A percentile compares a stretch with the other conserved stretches of the same genome.
Conservation (phyloP, 768 basidiomycete genomes). For the Termitomyces sp. region DNA sequence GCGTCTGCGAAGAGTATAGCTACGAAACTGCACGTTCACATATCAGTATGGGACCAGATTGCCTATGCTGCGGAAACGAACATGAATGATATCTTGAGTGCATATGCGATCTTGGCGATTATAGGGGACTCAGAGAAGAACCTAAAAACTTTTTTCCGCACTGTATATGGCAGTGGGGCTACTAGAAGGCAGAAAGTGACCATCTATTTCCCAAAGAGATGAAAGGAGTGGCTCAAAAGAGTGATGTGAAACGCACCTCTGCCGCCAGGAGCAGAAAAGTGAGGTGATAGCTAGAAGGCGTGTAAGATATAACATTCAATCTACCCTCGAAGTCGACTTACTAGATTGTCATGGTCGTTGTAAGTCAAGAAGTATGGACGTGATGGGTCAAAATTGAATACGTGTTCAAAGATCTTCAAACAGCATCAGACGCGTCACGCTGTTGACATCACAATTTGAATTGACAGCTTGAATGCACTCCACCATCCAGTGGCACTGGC, state of each 20-base stretch:
- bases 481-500: no score
- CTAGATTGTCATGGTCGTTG: slow-evolving; percentile 46
- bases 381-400: no score
- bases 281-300: slow-evolving; percentile 60
- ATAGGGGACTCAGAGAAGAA: slow-evolving; percentile 68
- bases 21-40: slow-evolving; percentile 56
- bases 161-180: slow-evolving; percentile 73
- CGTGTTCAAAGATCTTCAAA: background rate
- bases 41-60: background rate
- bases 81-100: slow-evolving; percentile 94
- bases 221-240: background rate
- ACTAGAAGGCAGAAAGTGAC: slow-evolving; percentile 82
- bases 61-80: slow-evolving; percentile 30
- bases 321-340: slow-evolving; percentile 16
- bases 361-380: background rate
- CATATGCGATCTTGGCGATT: slow-evolving; percentile 86
- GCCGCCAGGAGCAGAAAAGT: slow-evolving; percentile 79
- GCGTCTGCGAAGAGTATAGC: slow-evolving; percentile 88
- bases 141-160: slow-evolving; percentile 68
- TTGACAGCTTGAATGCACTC: no score
- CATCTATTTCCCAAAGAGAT: slow-evolving; percentile 44
- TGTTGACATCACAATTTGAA: background rate
- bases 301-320: background rate
- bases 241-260: slow-evolving; percentile 41
- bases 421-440: background rate